Base-by-base conservation (phyloP, 179 eudicot species). In the Gypsophila paniculata region DNA sequence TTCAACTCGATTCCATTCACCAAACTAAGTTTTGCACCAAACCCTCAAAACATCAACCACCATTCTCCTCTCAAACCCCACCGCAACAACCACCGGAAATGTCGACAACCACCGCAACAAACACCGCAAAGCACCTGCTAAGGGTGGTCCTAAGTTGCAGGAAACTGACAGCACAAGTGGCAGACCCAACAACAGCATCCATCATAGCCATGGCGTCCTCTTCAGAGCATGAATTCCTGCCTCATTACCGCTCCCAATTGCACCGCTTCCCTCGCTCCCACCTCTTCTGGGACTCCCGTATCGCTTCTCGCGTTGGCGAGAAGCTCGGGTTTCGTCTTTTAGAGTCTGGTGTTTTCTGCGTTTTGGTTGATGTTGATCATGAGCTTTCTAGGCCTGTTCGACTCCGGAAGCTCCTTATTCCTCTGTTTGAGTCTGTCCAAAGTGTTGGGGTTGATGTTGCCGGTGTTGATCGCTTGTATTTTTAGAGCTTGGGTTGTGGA, bases 181-280 rank as follows among this genome's bases (percentile, higher is more conserved):
- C 94, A 0, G 69, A 75, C 66, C 66, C 84, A 11, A 21, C 70
- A 48, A 81, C 88, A 0, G 78, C 86, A 14, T 75, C 96, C 14
- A 89, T 90, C 63, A 75, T 90, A 29, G 94, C 96, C 19, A 87
- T 90, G 90, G 96, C 94, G 0, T 90, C 91, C 0, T 89, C 94
- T 2, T 59, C 86, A 1, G 96, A 90, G 73, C 86, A 85, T 22
- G 96, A 90, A 6, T 90, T 90, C 83, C 69, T 68, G 21, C 46
- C 84, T 1, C 83, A 73, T 21, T 81, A 80, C 69, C 75, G 85
- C 51, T 77, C 88, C 48, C 76, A 79, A n/a, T 84, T 85, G 48
- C 74, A 80, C 52, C 86, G 88, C 0, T 76, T 83, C 49, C 91
- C 96, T 0, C 72, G 91, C 21, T 66, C 86, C 4, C 85, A 75